phyloP scores from a whole-genome alignment of 1,139 yeast genomes.

The Taphrina flavorubra region DNA sequence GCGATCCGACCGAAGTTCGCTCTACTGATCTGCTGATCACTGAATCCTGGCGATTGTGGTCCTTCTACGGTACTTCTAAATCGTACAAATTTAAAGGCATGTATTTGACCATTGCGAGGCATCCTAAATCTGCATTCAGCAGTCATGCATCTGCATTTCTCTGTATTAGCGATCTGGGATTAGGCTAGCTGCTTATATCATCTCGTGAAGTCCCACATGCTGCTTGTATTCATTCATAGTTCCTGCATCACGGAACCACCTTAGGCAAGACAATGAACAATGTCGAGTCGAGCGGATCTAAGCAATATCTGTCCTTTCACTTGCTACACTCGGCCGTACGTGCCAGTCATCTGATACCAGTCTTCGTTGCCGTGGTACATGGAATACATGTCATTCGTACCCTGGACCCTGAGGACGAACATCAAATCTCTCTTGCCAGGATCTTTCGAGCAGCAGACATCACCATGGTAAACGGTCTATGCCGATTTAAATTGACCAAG shows the following conservation, averaged over 20 bases:
- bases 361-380: slow-evolving; percentile 10
- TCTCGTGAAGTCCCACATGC: too few species aligned
- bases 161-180: too few species aligned
- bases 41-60: too few species aligned
- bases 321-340: slow-evolving; percentile 20
- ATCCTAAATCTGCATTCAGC: too few species aligned
- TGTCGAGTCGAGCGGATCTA: background rate
- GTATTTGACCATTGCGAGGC: too few species aligned
- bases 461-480: slow-evolving; percentile 23
- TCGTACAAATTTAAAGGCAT: too few species aligned
- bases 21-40: background rate
- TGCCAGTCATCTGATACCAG: slow-evolving; percentile 16
- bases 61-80: too few species aligned
- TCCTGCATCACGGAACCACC: too few species aligned
- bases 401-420: slow-evolving; percentile 33
- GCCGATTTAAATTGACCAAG: background rate
- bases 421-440: slow-evolving; percentile 28
- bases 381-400: slow-evolving; percentile 24
- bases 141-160: too few species aligned
- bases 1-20: slow-evolving; percentile 1
- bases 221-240: too few species aligned
- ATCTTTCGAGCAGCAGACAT: slow-evolving; percentile 19
- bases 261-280: background rate
- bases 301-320: slow-evolving; percentile 25
- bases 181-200: too few species aligned